Percentiles rank a stretch among this genome's conserved stretches.
phyloP scores from a whole-genome alignment of 441 rosid species.

The Populus hybrid region DNA sequence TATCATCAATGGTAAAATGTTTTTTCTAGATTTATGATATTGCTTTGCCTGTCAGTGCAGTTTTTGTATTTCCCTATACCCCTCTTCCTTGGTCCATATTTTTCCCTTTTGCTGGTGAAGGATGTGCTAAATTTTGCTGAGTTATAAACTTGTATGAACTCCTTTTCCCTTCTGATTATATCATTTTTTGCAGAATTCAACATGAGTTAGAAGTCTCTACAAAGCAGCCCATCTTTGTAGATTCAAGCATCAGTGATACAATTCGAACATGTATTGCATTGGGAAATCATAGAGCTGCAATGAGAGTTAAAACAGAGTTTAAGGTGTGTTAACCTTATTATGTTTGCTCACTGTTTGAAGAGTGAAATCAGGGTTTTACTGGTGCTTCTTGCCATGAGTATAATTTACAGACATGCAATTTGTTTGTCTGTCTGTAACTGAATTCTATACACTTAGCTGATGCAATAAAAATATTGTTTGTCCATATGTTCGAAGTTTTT shows the following conservation, averaged over 20 bases:
- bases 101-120: background rate
- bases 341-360: background rate
- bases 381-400: background rate
- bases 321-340: conserved; percentile 46
- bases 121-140: background rate
- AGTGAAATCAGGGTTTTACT: background rate
- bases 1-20: background rate
- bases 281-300: conserved; percentile 88
- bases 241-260: conserved; percentile 97
- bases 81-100: background rate
- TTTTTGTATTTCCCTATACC: background rate
- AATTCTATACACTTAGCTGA: background rate
- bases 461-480: background rate
- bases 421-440: background rate
- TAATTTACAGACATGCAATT: background rate
- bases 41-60: background rate
- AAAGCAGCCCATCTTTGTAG: conserved; percentile 94
- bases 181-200: conserved; percentile 59
- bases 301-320: conserved; percentile 86
- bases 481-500: background rate
- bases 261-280: conserved; percentile 93
- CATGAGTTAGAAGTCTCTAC: conserved; percentile 93
- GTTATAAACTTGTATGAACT: background rate
- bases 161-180: background rate
- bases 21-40: background rate